These are phyloP conservation scores for Sporothrix curviconia DNA, from an alignment of 2,329 filamentous ascomycete genomes.

Conservation along the genomic window DNA sequence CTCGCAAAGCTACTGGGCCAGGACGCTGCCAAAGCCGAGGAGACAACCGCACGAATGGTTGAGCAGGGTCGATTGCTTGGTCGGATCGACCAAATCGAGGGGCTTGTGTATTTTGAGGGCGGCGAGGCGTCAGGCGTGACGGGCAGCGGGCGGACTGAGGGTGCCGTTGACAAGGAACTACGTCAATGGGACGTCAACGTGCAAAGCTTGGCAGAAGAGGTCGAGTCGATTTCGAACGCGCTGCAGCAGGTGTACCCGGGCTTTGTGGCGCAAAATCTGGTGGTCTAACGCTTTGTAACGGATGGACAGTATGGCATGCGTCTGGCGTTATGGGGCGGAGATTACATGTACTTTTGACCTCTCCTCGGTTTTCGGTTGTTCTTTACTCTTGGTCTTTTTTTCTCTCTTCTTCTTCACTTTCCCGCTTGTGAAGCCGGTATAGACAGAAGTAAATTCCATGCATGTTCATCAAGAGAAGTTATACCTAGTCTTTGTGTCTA, in stretches of 20 bases:
- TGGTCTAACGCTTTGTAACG: not conserved
- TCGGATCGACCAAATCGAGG: slow-evolving; percentile 88
- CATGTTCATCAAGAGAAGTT: not conserved
- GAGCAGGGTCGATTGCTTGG: slow-evolving; percentile 85
- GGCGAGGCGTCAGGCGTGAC: slow-evolving; percentile 64
- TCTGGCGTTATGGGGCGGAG: not conserved
- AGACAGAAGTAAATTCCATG: not conserved
- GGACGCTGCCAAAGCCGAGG: slow-evolving; percentile 74
- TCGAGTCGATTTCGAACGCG: slow-evolving; percentile 76
- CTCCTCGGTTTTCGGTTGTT: not conserved
- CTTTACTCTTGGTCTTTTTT: no score
- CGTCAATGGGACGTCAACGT: slow-evolving; percentile 87
- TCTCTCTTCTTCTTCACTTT: not conserved
- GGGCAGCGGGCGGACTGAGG: slow-evolving; percentile 58
- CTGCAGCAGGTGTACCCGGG: slow-evolving; percentile 74
- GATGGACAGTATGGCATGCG: not conserved
- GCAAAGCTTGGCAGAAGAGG: slow-evolving; percentile 68
- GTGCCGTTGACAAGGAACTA: slow-evolving; percentile 62
- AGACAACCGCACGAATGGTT: slow-evolving; percentile 90
- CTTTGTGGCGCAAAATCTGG: slow-evolving; percentile 8
- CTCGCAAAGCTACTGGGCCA: slow-evolving; percentile 73
- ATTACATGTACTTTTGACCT: not conserved
- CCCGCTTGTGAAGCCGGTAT: no score
- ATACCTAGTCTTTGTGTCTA: no score
- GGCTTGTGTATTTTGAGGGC: slow-evolving; percentile 78